These are phyloP conservation scores for Lecanicillium sp. DNA, from an alignment of 2,329 filamentous ascomycete genomes.

Conservation along the genomic window DNA sequence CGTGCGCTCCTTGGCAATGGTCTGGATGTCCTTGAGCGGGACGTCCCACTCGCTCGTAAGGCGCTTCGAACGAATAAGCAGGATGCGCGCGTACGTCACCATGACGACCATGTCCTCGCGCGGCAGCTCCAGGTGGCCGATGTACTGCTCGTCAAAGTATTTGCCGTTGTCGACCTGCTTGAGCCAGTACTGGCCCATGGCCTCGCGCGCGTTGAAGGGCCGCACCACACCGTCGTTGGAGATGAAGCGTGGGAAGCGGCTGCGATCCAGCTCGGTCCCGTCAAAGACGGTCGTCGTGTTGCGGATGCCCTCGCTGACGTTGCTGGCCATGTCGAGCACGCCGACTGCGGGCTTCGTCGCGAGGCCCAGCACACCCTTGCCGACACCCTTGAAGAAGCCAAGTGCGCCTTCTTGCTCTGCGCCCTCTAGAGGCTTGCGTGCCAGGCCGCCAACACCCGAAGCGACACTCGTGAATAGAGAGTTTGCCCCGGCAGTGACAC, in stretches of 20 bases:
- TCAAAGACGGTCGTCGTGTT: conserved; percentile 99
- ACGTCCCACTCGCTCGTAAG: conserved; percentile 94
- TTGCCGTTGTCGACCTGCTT: conserved; percentile 97
- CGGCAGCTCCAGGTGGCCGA: conserved; percentile 89
- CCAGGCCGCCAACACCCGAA: conserved; percentile 87
- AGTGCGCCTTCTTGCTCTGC: conserved; percentile 91
- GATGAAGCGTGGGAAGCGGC: conserved; percentile 89
- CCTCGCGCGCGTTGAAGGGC: conserved; percentile 90
- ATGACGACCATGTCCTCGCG: conserved; percentile 84
- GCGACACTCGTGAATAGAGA: conserved; percentile 89
- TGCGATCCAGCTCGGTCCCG: conserved; percentile 85
- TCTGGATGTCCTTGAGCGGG: conserved; percentile 90
- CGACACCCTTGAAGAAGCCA: conserved; percentile 96
- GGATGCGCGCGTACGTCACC: conserved; percentile 80
- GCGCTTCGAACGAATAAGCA: conserved; percentile 82
- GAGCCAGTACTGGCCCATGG: conserved; percentile 95
- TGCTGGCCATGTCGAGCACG: conserved; percentile 93
- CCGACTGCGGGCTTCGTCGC: conserved; percentile 96
- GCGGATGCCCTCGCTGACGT: conserved; percentile 93
- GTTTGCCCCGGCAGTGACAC: conserved; percentile 91
- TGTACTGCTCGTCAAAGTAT: conserved; percentile 96
- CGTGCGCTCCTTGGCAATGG: conserved; percentile 92
- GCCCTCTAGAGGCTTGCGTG: conserved; percentile 88
- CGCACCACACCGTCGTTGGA: conserved; percentile 88
- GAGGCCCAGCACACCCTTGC: conserved; percentile 89